These are phyloP conservation scores for Fragilariopsis cylindrus DNA, from an alignment of 108 stramenopile species.

Conservation along the genomic window DNA sequence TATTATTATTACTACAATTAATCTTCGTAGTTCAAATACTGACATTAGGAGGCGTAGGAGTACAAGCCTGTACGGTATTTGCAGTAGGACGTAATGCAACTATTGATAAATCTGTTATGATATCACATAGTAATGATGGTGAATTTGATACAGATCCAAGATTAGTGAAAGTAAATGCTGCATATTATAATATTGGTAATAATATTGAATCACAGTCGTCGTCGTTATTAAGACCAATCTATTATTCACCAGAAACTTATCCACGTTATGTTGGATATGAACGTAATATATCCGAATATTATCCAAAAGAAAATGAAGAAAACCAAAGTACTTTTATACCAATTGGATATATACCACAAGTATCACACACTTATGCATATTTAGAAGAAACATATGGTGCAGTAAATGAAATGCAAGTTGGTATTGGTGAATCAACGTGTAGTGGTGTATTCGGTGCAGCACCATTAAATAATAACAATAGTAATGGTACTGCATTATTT, in stretches of 20 bases:
- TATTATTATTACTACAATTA: too few relatives aligned
- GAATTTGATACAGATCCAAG: conserved; percentile 67
- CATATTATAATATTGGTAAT: conserved; percentile 29
- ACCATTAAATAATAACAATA: conserved; percentile 29
- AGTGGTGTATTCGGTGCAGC: conserved; percentile 49
- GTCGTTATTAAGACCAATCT: conserved; percentile 43
- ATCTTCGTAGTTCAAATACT: too few relatives aligned
- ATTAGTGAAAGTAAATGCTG: conserved; percentile 73
- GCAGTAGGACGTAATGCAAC: conserved; percentile 48
- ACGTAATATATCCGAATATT: conserved; percentile 47
- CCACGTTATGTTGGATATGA: conserved; percentile 78
- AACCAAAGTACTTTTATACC: conserved; percentile 31
- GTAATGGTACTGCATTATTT: conserved; percentile 72
- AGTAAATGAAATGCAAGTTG: conserved; percentile 79
- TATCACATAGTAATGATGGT: conserved; percentile 51
- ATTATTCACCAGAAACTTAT: conserved; percentile 64
- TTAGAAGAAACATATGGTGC: conserved; percentile 83
- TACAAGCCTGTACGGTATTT: conserved; percentile 41
- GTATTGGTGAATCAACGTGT: conserved; percentile 84
- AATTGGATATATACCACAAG: conserved; percentile 72
- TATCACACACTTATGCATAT: conserved; percentile 69
- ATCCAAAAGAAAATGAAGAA: conserved; percentile 36
- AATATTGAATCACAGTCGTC: background rate
- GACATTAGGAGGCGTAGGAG: background rate
- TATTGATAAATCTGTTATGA: conserved; percentile 43